Evolutionary conservation across 192 early-diverging fungal genomes (phyloP), one percentile per base, ranked within the genome.

Genomic region (Umbelopsis isabellina): DNA sequence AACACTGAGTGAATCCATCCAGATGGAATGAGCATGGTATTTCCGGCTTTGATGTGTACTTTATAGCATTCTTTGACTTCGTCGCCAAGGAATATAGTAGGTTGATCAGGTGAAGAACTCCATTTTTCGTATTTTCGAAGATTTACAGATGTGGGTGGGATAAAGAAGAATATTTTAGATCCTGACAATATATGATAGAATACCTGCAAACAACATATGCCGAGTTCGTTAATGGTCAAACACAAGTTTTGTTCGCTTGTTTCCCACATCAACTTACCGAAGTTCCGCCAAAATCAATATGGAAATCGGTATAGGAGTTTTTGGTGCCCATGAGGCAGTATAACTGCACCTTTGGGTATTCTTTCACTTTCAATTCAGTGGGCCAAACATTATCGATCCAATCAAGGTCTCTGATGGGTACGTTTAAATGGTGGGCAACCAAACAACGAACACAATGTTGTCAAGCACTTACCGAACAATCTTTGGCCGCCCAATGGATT

Each of bases 1-100:
- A 91, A 92, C 8, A 97, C 95, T 1, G 96, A 92, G 75, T 98
- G 96, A 70, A 98, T 96, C 96, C 96, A 98, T 37, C 96, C 96
- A 8, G 94, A 90, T 20, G 96, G 96, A 58, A 98, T 95, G 49
- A 96, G 79, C 90, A 93, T 85, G 18, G 96, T 98, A 75, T 96
- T 93, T 7, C 94, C 93, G 16, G 94, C 85, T 23, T 79, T 65
- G 1, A 98, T 76, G 3, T 85, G 83, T 10, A 97, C 92, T 70
- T 89, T 86, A 65, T 91, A 87, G 67, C 93, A 94, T 49, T 91
- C 84, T 68, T 88, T 86, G 22, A 95, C 94, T 68, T 87, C 83
- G 71, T 96, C 96, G 0, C 89, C 94, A 67, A 98, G 87, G 78
- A 98, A 93, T 2, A 81, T 90, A 13, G 82, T 78, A 1, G 86